Percentiles rank a stretch among this genome's conserved stretches.
Evolutionary conservation across 129 eudicot species (phyloP).

Genomic region (Kitagawia praeruptora): DNA sequence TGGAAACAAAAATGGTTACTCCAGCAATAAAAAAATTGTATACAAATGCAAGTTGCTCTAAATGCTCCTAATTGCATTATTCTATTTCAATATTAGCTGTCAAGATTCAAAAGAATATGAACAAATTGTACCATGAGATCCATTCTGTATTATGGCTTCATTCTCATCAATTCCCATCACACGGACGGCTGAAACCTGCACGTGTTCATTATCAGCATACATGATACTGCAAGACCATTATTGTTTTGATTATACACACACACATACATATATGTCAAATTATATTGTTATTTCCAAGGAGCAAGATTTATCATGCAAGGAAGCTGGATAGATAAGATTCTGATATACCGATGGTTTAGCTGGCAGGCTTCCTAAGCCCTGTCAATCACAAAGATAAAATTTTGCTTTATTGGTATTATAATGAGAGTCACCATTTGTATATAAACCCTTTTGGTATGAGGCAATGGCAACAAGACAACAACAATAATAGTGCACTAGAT

Average conservation of each 20-base stretch:
- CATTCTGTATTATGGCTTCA: background rate
- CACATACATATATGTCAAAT: background rate
- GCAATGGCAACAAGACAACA: background rate
- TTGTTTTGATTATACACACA: background rate
- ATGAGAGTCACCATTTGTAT: background rate
- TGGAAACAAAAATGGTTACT: background rate
- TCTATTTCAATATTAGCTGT: background rate
- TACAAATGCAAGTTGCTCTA: background rate
- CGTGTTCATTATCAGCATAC: background rate
- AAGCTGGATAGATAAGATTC: background rate
- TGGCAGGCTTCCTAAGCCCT: slow-evolving; percentile 10
- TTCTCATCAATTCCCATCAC: background rate
- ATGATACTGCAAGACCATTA: slow-evolving; percentile 1
- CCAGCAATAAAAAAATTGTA: background rate
- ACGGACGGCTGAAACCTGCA: slow-evolving; percentile 1
- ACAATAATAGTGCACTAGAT: background rate
- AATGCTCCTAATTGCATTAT: background rate
- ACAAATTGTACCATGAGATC: background rate
- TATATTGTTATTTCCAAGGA: background rate
- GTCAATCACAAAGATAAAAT: background rate
- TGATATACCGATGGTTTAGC: slow-evolving; percentile 3
- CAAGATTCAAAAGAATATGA: background rate
- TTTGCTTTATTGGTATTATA: background rate
- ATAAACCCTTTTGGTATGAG: background rate
- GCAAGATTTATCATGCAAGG: background rate